Percentiles rank a stretch among this genome's conserved stretches.
phyloP scores from a whole-genome alignment of 2,329 filamentous ascomycete species.

The Sphaerulina vaccinii region DNA sequence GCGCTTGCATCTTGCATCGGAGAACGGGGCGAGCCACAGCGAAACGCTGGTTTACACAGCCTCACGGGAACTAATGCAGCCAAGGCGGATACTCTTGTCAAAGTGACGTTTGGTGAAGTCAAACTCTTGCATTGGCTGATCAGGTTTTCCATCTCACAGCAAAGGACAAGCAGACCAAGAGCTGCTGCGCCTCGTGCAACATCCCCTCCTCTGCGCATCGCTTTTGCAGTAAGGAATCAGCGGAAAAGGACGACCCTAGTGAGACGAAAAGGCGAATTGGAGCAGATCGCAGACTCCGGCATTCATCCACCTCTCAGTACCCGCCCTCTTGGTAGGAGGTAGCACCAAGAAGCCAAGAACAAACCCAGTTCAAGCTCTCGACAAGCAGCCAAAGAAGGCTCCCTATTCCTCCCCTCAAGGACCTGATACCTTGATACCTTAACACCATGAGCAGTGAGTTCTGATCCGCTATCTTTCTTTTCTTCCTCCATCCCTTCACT shows the following conservation, averaged over 20 bases:
- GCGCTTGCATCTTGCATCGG: no score
- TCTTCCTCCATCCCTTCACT: not conserved
- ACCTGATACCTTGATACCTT: not conserved
- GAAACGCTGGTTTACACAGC: no score
- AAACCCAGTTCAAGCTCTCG: not conserved
- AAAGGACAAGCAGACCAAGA: not conserved
- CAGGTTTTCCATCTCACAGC: not conserved
- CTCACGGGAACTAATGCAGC: no score
- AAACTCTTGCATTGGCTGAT: not conserved
- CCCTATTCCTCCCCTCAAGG: not conserved
- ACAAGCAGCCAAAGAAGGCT: not conserved
- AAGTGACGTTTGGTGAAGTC: no score
- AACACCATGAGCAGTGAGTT: slow-evolving; percentile 16
- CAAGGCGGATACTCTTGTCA: no score
- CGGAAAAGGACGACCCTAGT: not conserved
- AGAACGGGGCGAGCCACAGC: no score
- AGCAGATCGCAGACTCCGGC: not conserved
- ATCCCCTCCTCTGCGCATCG: not conserved
- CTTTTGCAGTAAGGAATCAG: not conserved
- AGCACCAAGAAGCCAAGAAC: not conserved
- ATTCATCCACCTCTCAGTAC: not conserved
- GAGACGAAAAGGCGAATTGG: not conserved
- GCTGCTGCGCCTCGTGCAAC: not conserved
- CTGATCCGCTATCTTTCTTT: not conserved
- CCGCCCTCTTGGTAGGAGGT: not conserved